Evolutionary conservation across 495 filamentous ascomycete species (phyloP).

Genomic region (Parmelia sp.): DNA sequence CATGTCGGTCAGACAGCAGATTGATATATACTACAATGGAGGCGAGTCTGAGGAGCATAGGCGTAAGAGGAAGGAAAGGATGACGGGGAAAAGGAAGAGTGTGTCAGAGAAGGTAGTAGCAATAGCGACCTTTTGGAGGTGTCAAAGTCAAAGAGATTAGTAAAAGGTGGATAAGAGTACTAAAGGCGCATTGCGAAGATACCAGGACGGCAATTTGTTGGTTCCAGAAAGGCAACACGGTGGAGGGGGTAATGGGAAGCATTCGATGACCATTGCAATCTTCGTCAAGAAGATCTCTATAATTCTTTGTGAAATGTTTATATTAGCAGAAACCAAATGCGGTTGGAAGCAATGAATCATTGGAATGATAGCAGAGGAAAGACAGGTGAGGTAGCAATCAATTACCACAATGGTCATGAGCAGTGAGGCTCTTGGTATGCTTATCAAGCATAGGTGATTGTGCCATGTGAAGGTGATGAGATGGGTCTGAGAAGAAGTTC

Average conservation of each 20-base stretch:
- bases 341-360: neutral
- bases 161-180: neutral
- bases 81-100: neutral
- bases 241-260: neutral
- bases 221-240: neutral
- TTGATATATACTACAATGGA: constrained; percentile 1
- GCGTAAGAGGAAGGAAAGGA: neutral
- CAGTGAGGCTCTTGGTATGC: neutral
- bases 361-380: neutral
- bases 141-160: neutral
- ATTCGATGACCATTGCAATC: neutral
- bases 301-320: neutral
- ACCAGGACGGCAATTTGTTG: neutral
- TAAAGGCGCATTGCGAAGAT: neutral
- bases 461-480: neutral
- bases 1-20: neutral
- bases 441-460: neutral
- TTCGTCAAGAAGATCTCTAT: neutral
- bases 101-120: neutral
- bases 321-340: neutral
- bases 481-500: neutral
- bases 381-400: neutral
- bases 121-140: neutral
- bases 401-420: neutral
- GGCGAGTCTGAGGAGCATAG: neutral